Conservation (phyloP, 2,329 filamentous ascomycete species). For the Ophiostoma himal-ulmi region DNA sequence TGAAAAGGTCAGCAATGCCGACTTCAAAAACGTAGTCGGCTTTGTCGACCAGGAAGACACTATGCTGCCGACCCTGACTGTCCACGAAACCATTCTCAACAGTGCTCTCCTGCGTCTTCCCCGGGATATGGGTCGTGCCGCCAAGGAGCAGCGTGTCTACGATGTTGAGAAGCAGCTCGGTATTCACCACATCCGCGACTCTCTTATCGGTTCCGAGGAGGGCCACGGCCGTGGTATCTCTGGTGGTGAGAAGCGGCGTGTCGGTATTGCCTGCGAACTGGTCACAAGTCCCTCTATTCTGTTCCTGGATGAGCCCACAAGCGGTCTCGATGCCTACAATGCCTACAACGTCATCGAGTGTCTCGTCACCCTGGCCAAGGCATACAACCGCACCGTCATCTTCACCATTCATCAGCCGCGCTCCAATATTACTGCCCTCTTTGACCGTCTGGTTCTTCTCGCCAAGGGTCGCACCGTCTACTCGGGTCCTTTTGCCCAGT, state of each 20-base stretch:
- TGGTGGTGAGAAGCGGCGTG: conserved; percentile 90
- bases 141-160: conserved; percentile 86
- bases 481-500: conserved; percentile 81
- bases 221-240: conserved; percentile 91
- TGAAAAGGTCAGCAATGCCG: conserved; percentile 74
- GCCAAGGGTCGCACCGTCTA: conserved; percentile 88
- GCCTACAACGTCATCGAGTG: conserved; percentile 98
- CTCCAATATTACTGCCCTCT: conserved; percentile 96
- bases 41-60: conserved; percentile 99
- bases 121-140: conserved; percentile 74
- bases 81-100: conserved; percentile 94
- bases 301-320: conserved; percentile 95
- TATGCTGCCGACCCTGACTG: conserved; percentile 89
- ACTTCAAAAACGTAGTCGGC: conserved; percentile 87
- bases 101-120: conserved; percentile 90
- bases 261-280: conserved; percentile 94
- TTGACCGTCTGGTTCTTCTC: conserved; percentile 86
- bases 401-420: conserved; percentile 98
- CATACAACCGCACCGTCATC: conserved; percentile 92
- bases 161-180: conserved; percentile 96
- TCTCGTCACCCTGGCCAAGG: conserved; percentile 88
- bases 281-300: conserved; percentile 96
- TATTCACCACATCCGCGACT: conserved; percentile 89
- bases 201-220: conserved; percentile 93
- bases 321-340: conserved; percentile 91